A percentile compares a stretch with the other conserved stretches of the same genome.
phyloP scores from a whole-genome alignment of 345 rosid genomes.

The Sisymbrium altissimum region DNA sequence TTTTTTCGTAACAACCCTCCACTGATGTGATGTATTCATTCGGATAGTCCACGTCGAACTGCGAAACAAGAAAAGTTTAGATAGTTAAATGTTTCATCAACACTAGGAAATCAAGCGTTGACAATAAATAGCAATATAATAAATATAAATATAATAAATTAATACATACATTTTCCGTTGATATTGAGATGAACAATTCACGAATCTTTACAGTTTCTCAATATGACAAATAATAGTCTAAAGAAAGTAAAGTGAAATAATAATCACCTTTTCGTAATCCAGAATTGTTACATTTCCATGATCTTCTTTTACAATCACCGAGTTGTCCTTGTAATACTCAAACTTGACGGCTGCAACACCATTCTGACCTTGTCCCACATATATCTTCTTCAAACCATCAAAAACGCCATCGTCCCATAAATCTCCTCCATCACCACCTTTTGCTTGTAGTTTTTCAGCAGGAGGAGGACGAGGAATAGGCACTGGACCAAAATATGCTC shows the following conservation, averaged over 20 bases:
- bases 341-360: conserved; percentile 16
- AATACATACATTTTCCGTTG: too few relatives aligned
- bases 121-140: too few relatives aligned
- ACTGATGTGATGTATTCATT: background rate
- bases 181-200: too few relatives aligned
- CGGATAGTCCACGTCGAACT: background rate
- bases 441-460: background rate
- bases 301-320: background rate
- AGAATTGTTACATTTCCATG: conserved; percentile 14
- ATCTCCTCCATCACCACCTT: background rate
- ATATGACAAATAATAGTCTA: too few relatives aligned
- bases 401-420: background rate
- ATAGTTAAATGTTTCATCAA: too few relatives aligned
- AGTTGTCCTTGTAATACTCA: background rate
- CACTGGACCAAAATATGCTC: background rate
- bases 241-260: too few relatives aligned
- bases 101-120: too few relatives aligned
- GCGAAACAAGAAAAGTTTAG: too few relatives aligned
- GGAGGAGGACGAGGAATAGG: background rate
- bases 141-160: too few relatives aligned
- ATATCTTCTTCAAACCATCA: background rate
- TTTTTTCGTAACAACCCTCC: background rate
- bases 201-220: too few relatives aligned
- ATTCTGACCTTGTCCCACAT: conserved; percentile 6
- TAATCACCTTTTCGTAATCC: conserved; percentile 16